Evolutionary conservation across 2,329 filamentous ascomycete species (phyloP).

Genomic region (Boeremia exigua): DNA sequence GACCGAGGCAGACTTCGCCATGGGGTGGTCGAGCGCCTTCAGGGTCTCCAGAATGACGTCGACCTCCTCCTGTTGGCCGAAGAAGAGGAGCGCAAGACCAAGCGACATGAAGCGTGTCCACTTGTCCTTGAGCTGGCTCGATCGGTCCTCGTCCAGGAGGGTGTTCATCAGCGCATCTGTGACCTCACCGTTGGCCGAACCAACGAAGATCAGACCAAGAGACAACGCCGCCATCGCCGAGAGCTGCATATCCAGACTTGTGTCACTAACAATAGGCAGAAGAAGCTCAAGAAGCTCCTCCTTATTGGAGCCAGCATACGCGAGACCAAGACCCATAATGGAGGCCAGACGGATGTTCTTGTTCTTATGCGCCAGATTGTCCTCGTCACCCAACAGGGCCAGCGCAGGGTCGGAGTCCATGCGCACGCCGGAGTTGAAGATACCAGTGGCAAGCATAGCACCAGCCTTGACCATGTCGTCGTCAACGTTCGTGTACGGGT

Average conservation of each 20-base stretch:
- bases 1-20: slow-evolving; percentile 94
- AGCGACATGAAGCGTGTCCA: slow-evolving; percentile 98
- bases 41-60: slow-evolving; percentile 96
- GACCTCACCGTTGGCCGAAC: slow-evolving; percentile 88
- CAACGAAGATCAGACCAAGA: slow-evolving; percentile 89
- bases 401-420: slow-evolving; percentile 89
- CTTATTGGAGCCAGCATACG: slow-evolving; percentile 94
- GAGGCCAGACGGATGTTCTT: slow-evolving; percentile 79
- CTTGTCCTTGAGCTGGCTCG: slow-evolving; percentile 92
- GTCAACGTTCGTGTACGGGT: slow-evolving; percentile 86
- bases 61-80: slow-evolving; percentile 97
- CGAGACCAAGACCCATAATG: slow-evolving; percentile 94
- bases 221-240: slow-evolving; percentile 95
- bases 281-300: slow-evolving; percentile 85
- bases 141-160: slow-evolving; percentile 89
- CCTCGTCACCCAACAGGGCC: slow-evolving; percentile 80
- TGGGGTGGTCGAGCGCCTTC: slow-evolving; percentile 95
- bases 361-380: slow-evolving; percentile 80
- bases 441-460: slow-evolving; percentile 89
- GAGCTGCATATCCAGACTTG: slow-evolving; percentile 87
- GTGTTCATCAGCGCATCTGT: slow-evolving; percentile 92
- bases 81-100: slow-evolving; percentile 90
- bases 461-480: slow-evolving; percentile 90
- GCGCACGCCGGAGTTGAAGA: slow-evolving; percentile 91
- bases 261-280: slow-evolving; percentile 85